phyloP scores from a whole-genome alignment of 352 stramenopile genomes.

The Phytopythium boreale region DNA sequence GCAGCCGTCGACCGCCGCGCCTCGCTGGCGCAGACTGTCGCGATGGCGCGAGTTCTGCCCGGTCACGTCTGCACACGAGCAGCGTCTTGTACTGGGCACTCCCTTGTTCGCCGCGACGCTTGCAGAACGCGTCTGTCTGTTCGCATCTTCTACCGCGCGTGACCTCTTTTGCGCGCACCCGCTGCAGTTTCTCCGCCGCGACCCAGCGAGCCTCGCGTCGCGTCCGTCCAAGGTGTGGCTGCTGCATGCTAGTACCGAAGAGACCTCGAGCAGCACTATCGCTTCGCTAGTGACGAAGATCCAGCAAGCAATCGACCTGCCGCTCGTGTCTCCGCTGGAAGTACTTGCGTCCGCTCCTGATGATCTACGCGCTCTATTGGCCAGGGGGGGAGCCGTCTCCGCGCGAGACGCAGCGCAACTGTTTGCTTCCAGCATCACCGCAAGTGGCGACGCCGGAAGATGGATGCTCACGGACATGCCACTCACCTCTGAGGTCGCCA shows the following conservation, averaged over 20 bases:
- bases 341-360: not conserved
- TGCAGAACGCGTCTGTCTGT: constrained; percentile 51
- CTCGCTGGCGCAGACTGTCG: constrained; percentile 24
- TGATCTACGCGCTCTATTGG: not conserved
- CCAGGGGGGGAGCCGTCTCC: not conserved
- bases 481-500: constrained; percentile 29
- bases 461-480: constrained; percentile 61
- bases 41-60: constrained; percentile 68
- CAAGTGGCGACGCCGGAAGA: constrained; percentile 3
- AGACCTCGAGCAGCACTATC: not conserved
- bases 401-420: not conserved
- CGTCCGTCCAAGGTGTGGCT: constrained; percentile 41
- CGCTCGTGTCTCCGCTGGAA: not conserved
- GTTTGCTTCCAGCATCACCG: not conserved
- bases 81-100: constrained; percentile 27
- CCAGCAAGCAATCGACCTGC: not conserved
- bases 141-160: constrained; percentile 28
- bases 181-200: constrained; percentile 37
- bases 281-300: not conserved
- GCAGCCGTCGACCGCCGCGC: not conserved
- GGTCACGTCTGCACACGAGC: constrained; percentile 30
- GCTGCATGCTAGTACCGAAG: not conserved
- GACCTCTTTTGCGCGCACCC: constrained; percentile 39
- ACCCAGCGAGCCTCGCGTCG: constrained; percentile 19
- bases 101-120: constrained; percentile 41